Evolutionary conservation across 2,329 filamentous ascomycete species (phyloP), one percentile per base, ranked within the genome.

Genomic region (Colletotrichum incanum): DNA sequence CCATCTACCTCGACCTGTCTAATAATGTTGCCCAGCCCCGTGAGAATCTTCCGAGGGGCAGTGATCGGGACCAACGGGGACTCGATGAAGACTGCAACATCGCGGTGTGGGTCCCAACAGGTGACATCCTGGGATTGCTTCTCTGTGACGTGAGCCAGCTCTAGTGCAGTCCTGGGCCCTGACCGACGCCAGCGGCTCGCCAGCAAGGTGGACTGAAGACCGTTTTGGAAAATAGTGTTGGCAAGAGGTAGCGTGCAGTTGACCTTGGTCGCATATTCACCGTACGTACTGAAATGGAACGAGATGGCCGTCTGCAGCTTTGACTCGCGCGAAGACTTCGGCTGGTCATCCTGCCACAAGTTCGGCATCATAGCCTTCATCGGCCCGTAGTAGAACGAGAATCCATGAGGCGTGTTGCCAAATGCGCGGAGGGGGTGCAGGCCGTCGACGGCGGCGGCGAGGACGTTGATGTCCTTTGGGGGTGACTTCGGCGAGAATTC

Each of bases 1-100:
- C 84, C 85, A 28, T 85, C 78, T 23, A 87, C 82, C 20, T 89
- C 84, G 12, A 95, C 79, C 52, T 89, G 88, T 41, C 92, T 89
- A 28, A 96, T 85, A 67, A 97, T 96, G 80, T 97, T 97, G 4
- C 94, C 94, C 77, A 95, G 90, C 45, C 91, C 90, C 47, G 89
- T 87, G 1, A 87, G 82, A 45, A 96, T 90, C 58, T 82, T 84
- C 23, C 93, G 88, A 20, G 92, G 87, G 7, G 82, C 79, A 0
- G 92, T 94, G 45, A 95, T 79, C 1, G 92, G 89, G 14, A 91
- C 80, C 3, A 95, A 81, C 0, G 92, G 86, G 0, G 34, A 77
- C 74, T 64, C 55, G 11, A 11, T 79, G 67, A 52, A 9, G 49
- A 18, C 68, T 16, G 77, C 67, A 5, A 76, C 75, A 14, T 72